phyloP scores from a whole-genome alignment of 106 monocot genomes.

The Posidonia australis region DNA sequence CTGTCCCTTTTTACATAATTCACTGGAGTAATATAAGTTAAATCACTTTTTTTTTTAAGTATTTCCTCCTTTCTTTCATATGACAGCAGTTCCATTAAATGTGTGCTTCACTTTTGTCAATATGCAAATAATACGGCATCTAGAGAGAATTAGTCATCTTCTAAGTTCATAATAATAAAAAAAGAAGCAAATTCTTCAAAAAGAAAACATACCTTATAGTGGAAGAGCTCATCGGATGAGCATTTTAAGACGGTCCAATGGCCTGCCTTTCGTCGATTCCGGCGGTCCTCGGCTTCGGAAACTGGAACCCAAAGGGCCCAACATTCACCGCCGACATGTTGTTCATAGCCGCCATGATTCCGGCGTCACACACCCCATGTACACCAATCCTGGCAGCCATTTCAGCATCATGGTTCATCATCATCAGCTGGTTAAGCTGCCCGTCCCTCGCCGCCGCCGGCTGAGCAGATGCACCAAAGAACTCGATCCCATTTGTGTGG shows the following conservation, averaged over 20 bases:
- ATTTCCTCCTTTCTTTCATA: too few relatives aligned
- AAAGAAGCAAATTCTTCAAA: too few relatives aligned
- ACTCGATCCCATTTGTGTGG: neutral
- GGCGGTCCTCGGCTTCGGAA: slow-evolving; percentile 29
- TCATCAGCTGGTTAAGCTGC: slow-evolving; percentile 14
- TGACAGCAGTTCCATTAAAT: too few relatives aligned
- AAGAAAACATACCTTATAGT: too few relatives aligned
- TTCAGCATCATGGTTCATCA: slow-evolving; percentile 22
- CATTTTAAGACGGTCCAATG: slow-evolving; percentile 23
- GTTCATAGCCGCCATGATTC: slow-evolving; percentile 17
- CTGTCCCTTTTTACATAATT: too few relatives aligned
- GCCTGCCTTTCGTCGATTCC: slow-evolving; percentile 31
- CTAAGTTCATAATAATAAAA: too few relatives aligned
- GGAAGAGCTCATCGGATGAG: neutral
- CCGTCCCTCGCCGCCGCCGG: slow-evolving; percentile 1
- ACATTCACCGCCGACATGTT: slow-evolving; percentile 10
- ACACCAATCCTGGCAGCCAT: slow-evolving; percentile 22
- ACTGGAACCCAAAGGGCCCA: slow-evolving; percentile 17
- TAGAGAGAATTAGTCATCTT: too few relatives aligned
- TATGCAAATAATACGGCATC: too few relatives aligned
- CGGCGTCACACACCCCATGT: slow-evolving; percentile 5
- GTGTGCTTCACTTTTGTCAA: too few relatives aligned
- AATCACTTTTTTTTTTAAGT: too few relatives aligned
- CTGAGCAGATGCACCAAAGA: slow-evolving; percentile 7
- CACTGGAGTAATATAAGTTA: too few relatives aligned